Conservation (phyloP, 2,329 filamentous ascomycete genomes). For the Pseudopithomyces maydicus region DNA sequence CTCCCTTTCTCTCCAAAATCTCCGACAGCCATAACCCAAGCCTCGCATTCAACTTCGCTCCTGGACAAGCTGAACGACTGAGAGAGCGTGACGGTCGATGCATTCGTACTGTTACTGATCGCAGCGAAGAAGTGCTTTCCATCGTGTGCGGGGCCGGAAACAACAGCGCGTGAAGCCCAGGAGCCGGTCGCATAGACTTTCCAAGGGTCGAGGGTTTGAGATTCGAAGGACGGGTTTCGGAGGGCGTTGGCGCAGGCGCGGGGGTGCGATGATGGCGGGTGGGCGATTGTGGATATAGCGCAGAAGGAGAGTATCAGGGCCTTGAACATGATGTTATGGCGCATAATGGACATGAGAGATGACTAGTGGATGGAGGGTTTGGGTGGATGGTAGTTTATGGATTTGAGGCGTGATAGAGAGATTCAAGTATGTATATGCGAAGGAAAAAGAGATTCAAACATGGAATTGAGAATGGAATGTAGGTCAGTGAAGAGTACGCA, state of each 20-base stretch:
- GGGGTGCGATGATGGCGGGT: no score
- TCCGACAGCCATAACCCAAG: constrained; percentile 15
- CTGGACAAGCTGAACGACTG: constrained; percentile 15
- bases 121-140: constrained; percentile 17
- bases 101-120: constrained; percentile 17
- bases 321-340: no score
- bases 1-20: constrained; percentile 9
- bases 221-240: constrained; percentile 26
- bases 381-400: no score
- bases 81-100: constrained; percentile 17
- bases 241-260: constrained; percentile 15
- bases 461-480: no score
- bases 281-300: no score
- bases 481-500: no score
- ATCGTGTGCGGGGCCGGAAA: background rate
- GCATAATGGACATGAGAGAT: no score
- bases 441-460: no score
- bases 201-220: constrained; percentile 17
- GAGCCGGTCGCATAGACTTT: constrained; percentile 21
- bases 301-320: no score
- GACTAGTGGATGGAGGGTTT: no score
- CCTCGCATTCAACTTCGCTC: constrained; percentile 14
- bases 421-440: no score
- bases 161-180: constrained; percentile 16
- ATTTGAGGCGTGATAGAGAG: no score